Conservation (phyloP, 345 rosid genomes). For the Citrus australasica region DNA sequence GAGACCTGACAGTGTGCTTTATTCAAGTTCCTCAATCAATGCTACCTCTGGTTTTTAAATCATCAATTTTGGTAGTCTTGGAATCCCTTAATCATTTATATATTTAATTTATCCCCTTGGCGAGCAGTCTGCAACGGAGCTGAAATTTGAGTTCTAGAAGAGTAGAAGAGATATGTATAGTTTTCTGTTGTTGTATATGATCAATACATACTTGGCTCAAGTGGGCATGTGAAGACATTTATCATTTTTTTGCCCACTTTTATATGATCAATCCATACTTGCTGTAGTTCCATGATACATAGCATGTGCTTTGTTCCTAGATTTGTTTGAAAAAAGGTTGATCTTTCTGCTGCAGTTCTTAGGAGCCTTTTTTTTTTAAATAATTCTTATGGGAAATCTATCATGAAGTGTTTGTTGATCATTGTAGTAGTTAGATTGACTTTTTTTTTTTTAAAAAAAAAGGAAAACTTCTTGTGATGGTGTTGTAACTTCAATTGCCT, state of each 20-base stretch:
- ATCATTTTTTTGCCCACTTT: not conserved
- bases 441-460: not conserved
- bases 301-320: not conserved
- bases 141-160: not conserved
- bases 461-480: not conserved
- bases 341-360: not conserved
- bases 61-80: not conserved
- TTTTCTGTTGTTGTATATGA: not conserved
- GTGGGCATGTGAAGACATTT: not conserved
- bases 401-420: not conserved
- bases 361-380: not conserved
- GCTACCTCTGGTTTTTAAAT: not conserved
- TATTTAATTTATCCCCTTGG: not conserved
- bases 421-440: not conserved
- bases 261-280: not conserved
- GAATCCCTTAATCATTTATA: not conserved
- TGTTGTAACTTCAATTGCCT: not conserved
- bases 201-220: not conserved
- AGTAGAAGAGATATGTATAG: not conserved
- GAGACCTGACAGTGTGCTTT: not conserved
- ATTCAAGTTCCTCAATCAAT: not conserved
- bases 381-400: not conserved
- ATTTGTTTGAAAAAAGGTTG: not conserved
- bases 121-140: not conserved
- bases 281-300: slow-evolving; percentile 1